phyloP scores from a whole-genome alignment of 2,329 filamentous ascomycete species.

The Calonectria montana region DNA sequence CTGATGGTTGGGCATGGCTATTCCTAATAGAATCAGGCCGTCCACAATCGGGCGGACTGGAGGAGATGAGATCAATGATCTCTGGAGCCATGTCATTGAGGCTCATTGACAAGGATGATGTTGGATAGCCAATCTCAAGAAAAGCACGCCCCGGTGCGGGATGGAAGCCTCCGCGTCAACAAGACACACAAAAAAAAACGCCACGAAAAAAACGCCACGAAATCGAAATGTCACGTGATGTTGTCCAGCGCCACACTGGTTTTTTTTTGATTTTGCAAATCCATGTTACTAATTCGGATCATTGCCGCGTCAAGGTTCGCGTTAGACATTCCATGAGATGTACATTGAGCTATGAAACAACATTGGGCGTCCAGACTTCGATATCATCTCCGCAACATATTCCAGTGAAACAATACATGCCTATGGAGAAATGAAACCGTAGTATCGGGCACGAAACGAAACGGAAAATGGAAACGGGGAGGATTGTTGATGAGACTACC shows the following conservation, averaged over 20 bases:
- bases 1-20: background rate
- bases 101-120: background rate
- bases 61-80: slow-evolving; percentile 52
- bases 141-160: slow-evolving; percentile 12
- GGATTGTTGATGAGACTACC: background rate
- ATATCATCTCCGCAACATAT: background rate
- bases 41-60: slow-evolving; percentile 43
- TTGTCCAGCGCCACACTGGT: no score
- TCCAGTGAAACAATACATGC: slow-evolving; percentile 2
- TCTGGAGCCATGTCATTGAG: slow-evolving; percentile 44
- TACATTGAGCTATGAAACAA: no score
- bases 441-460: slow-evolving; percentile 1
- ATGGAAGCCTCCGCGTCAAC: slow-evolving; percentile 24
- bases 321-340: background rate
- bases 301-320: background rate
- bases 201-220: slow-evolving; percentile 24
- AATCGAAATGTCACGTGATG: slow-evolving; percentile 41
- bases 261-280: background rate
- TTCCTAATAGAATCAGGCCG: background rate
- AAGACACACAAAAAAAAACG: slow-evolving; percentile 37
- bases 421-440: slow-evolving; percentile 3
- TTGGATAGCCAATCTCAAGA: background rate
- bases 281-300: background rate
- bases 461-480: background rate
- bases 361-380: background rate